Base-by-base conservation (phyloP, 768 basidiomycete species). In the Macrolepiota dolichaula region DNA sequence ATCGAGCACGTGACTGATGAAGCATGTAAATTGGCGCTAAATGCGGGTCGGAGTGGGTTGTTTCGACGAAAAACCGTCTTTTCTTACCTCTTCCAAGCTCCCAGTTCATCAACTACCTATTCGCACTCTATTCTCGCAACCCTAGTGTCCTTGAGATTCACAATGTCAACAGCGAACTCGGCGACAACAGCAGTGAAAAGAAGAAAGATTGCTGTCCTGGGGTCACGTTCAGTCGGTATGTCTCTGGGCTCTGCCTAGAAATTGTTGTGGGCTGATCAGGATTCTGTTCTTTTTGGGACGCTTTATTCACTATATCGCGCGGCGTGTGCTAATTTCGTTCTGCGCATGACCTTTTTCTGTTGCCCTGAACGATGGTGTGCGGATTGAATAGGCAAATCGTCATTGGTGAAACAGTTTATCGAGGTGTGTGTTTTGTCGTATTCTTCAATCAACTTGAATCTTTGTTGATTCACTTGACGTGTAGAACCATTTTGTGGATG, bases 401-500 rank as follows among this genome's bases (percentile, higher is more conserved):
- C 96, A 55, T 85, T 98, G 63, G 90, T 96, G 65, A 83, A 94
- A 68, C 92, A 96, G 75, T 98, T 93, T 76, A 89, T 95, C 76
- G 91, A 97, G 70, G 79, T 77, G 52, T n/a, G 38, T 37, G 10
- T 37, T 27, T 19, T 62, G 24, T 24, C 27, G 51, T 59, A 1
- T 44, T 38, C 13, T 29, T 22, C 19, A 12, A 25, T 37, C 36
- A 19, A 22, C 5, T 53, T 32, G 35, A 25, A 55, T 44, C 10
- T 25, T 38, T 35, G 37, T 38, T 35, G 5, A 29, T 37, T 19
- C 5, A 32, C 25, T 24, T 25, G 12, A 47, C 29, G 25, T 40
- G n/a, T 54, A 80, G 76, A 89, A 91, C 67, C 85, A 90, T 68
- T 98, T 97, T 70, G 83, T 89, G 72, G 95, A 96, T 63, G 81